phyloP scores from a whole-genome alignment of 2,329 filamentous ascomycete genomes.

The Geosmithia putterillii region DNA sequence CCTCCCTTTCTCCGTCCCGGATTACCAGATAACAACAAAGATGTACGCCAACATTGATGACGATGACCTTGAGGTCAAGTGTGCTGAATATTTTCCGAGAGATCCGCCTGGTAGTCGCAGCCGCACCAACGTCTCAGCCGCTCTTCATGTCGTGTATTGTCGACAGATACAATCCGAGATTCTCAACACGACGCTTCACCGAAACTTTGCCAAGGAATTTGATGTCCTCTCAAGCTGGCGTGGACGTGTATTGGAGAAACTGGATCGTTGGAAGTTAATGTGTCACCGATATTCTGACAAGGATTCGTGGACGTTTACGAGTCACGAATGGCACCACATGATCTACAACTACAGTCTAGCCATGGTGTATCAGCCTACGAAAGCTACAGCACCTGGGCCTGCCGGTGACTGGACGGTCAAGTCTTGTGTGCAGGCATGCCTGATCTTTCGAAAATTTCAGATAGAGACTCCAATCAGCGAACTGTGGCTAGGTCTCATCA shows the following conservation, averaged over 20 bases:
- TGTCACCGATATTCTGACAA: conserved; percentile 9
- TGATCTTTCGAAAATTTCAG: conserved; percentile 15
- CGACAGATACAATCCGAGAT: conserved; percentile 15
- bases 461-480: conserved; percentile 12
- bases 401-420: conserved; percentile 13
- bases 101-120: conserved; percentile 4
- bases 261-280: conserved; percentile 10
- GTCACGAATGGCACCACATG: conserved; percentile 13
- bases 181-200: conserved; percentile 9
- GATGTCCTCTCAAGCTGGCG: conserved; percentile 10
- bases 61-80: conserved; percentile 7
- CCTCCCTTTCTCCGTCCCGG: conserved; percentile 12
- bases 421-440: conserved; percentile 13
- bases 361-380: conserved; percentile 13
- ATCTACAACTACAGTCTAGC: conserved; percentile 16
- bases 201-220: conserved; percentile 9
- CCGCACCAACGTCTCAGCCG: conserved; percentile 11
- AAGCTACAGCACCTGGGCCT: conserved; percentile 7
- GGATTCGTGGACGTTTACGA: conserved; percentile 7
- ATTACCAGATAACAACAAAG: conserved; percentile 13
- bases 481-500: conserved; percentile 12
- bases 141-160: conserved; percentile 13
- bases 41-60: conserved; percentile 14
- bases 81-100: conserved; percentile 3
- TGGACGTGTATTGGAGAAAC: conserved; percentile 9